A percentile compares a stretch with the other conserved stretches of the same genome.
These are phyloP conservation scores for Blumeriella jaapii DNA, from an alignment of 2,329 filamentous ascomycete species.

Conservation along the genomic window DNA sequence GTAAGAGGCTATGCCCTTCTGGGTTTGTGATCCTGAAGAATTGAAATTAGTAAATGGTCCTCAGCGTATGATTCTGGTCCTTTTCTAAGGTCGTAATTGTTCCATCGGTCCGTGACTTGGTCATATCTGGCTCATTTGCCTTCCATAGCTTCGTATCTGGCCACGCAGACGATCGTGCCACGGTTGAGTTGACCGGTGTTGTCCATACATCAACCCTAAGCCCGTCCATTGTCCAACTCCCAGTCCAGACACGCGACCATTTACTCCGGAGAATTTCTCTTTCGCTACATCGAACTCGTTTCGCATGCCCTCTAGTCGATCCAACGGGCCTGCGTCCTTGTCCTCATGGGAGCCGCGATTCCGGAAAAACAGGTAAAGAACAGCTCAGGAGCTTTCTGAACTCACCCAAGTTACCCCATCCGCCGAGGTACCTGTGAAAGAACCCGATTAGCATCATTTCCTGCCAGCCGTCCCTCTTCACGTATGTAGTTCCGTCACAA, in stretches of 20 bases:
- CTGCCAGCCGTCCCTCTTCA: background rate
- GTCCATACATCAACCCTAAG: too few species aligned
- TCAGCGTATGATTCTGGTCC: too few species aligned
- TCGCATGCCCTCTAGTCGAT: background rate
- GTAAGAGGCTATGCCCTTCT: constrained; percentile 59
- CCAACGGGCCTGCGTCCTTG: background rate
- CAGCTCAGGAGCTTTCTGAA: constrained; percentile 10
- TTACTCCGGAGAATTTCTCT: too few species aligned
- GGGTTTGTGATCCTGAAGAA: constrained; percentile 41
- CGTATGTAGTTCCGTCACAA: constrained; percentile 7
- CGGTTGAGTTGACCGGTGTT: too few species aligned
- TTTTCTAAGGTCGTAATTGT: too few species aligned
- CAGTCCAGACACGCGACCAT: too few species aligned
- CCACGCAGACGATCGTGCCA: too few species aligned
- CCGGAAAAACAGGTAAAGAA: constrained; percentile 1
- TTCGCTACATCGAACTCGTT: too few species aligned
- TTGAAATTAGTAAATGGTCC: constrained; percentile 20
- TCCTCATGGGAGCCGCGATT: constrained; percentile 3
- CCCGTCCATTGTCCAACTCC: too few species aligned
- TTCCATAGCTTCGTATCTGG: too few species aligned
- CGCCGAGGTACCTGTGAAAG: constrained; percentile 24
- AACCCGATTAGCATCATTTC: constrained; percentile 15
- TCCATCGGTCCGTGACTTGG: too few species aligned
- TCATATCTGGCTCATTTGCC: too few species aligned
- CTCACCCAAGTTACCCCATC: constrained; percentile 28